Evolutionary conservation across 2,329 filamentous ascomycete genomes (phyloP), one percentile per base, ranked within the genome.

Genomic region (Ceratocystis ficicola): DNA sequence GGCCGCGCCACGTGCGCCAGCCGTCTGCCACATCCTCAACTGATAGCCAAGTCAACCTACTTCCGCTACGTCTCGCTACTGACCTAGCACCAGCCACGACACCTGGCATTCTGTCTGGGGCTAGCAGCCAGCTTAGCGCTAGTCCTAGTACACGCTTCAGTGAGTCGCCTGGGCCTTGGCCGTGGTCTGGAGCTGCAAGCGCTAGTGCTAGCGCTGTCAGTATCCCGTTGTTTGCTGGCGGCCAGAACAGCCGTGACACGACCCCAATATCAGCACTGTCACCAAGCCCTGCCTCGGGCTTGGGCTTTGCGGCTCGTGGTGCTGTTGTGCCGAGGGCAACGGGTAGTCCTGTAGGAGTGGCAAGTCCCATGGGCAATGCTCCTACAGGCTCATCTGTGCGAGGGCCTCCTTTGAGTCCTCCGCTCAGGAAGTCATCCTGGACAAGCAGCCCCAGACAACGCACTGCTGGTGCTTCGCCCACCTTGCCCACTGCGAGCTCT

Each of bases 231-330:
- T 57, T 57, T 20, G 46, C 46, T 15, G 52, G 52, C 8, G 83
- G 86, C 1, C 77, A 84, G 4, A 91, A 90, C 74, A 91, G 88
- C 72, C 81, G 88, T 69, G 87, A 88, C 67, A 90, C 88, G 0
- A 91, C 88, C 2, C 88, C 88, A 5, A 90, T 87, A 3, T 91
- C 88, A 8, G 85, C 88, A 69, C 87, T 86, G 6, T 91, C 88
- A 1, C 86, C 87, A 70, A 91, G 87, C 17, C 86, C 88, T 2
- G 75, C 83, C 73, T 80, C 71, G 68, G 82, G 75, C 65, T 77
- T 73, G 68, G 78, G 75, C 68, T 78, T 72, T 70, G 79, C 74
- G 30, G 20, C 25, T 20, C 44, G 52, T n/a, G 32, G 44, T 3
- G 41, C 28, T 30, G 30, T 4, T 30, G 57, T 44, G 20, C 59